Base-by-base conservation (phyloP, 495 filamentous ascomycete species). In the Parmelia sp. region DNA sequence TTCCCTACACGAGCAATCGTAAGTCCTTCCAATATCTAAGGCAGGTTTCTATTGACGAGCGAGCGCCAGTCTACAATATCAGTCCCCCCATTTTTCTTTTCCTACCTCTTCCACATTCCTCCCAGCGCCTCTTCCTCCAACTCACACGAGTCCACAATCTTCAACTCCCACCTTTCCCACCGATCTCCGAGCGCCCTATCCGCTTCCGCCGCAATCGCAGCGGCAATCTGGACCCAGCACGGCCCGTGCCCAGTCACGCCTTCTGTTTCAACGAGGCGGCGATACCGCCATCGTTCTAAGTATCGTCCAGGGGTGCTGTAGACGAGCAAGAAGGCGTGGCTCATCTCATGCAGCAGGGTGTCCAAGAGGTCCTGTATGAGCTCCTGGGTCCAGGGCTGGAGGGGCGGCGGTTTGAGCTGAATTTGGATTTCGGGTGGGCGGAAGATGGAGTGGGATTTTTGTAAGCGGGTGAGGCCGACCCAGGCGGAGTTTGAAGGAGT, bases 271-370 rank as follows among this genome's bases (percentile, higher is more conserved):
- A 19, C 27, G 4, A 17, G 7, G 4, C 27, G 5, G 14, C 9
- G 45, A 14, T 49, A 27, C 5, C 6, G 8, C 19, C 42, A 44
- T 3, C 44, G 1, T 47, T 1, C 45, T 6, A 12, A 23, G 4
- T 2, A 25, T 4, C 4, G n/a, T 4, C 0, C n/a, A 0, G 23
- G n/a, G n/a, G 14, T 4, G 27, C 25, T 19, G 27, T 53, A 53
- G 25, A 53, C 5, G 12, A 53, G 29, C 2, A 53, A 5, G 27
- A 53, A 53, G 3, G 49, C 49, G 31, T 53, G 49, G 27, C 14
- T 19, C 49, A 53, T 53, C 27, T 53, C 49, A 8, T 53, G 49
- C 49, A 53, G 49, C 49, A 53, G 49, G 49, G 49, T 53, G 6
- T 53, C 49, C 14, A 53, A 31, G 27, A 6, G 17, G 3, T 53